Base-by-base conservation (phyloP, 73 alveolate species). In the Breviolum minutum region DNA sequence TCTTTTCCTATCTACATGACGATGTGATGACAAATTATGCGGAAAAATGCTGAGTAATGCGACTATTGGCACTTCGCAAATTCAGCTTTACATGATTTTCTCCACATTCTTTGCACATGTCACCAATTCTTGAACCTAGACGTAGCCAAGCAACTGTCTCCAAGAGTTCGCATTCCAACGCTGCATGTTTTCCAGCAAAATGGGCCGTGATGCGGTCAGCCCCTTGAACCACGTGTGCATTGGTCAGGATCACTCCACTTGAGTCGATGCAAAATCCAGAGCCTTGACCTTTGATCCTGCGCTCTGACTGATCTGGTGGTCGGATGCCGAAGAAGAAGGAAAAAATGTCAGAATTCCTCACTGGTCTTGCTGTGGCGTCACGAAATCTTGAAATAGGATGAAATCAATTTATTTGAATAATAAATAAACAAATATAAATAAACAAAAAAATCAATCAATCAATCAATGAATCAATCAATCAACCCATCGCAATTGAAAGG, bases 251-350 rank as follows among this genome's bases (percentile, higher is more conserved):
- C 99, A 93, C 92, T 60, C 99, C 99, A 62, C 20, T 63, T 6
- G 77, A 48, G 71, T 93, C 99, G 32, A 93, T 83, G 83, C 99
- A 93, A 29, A 93, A 93, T 16, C 99, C 99, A 48, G 99, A 93
- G 71, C 99, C 99, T 61, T 93, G 99, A 29, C 99, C 99, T 26
- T 90, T 90, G 97, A 90, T 90, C 62, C 60, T 90, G 60, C 97
- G 87, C 97, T 90, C 96, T 63, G 97, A 54, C n/a, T 61, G 87
- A 16, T 73, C 89, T 73, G 89, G 62, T 54, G 99, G 99, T 27
- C 90, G 90, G 69, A 94, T 29, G 64, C 99, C 99, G 61, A 94
- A 94, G 99, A 94, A 94, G 99, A 94, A 94, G 61, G 99, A 94
- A 74, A 94, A 94, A 29, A 94, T 63, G 85, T 94, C 99, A 5